phyloP scores from a whole-genome alignment of 2,329 filamentous ascomycete genomes.

The Fusarium drepaniforme region DNA sequence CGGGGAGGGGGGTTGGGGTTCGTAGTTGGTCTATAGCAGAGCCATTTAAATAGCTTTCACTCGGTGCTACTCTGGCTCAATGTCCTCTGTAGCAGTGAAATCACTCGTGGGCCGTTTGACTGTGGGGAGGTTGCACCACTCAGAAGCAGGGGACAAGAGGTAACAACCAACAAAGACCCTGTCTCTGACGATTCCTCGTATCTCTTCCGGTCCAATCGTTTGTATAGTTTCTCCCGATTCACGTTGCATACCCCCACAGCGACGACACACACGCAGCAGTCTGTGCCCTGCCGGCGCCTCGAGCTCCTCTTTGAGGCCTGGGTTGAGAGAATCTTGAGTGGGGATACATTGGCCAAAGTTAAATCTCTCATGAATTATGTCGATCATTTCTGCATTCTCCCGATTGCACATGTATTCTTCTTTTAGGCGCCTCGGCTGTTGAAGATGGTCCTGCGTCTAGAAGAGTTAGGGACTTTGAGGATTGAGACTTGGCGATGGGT shows the following conservation, averaged over 20 bases:
- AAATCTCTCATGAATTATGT: background rate
- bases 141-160: background rate
- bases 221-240: background rate
- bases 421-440: background rate
- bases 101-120: background rate
- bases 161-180: background rate
- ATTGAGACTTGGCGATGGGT: background rate
- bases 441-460: background rate
- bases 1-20: background rate
- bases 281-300: background rate
- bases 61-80: background rate
- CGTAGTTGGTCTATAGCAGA: background rate
- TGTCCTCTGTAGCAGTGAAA: background rate
- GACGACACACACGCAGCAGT: background rate
- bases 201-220: background rate
- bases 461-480: background rate
- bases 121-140: conserved; percentile 3
- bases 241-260: conserved; percentile 8
- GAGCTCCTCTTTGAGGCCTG: background rate
- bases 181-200: background rate
- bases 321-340: background rate
- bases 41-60: background rate
- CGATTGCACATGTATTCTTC: background rate
- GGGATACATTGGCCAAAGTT: conserved; percentile 1
- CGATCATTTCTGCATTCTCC: background rate